Base-by-base conservation (phyloP, 257 asterid species). In the Plantago elongata region DNA sequence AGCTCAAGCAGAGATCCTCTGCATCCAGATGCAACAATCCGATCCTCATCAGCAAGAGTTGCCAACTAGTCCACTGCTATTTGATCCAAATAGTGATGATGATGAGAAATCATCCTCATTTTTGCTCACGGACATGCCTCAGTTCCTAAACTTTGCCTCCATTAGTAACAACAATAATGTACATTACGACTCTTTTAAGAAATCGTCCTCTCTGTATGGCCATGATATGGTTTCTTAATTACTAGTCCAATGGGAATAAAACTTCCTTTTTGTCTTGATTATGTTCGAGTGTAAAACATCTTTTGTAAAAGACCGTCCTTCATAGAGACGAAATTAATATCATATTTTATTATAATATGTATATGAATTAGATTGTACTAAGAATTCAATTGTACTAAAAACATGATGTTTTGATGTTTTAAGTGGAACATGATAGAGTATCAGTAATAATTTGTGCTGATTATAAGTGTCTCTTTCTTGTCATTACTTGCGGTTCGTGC, bases 1-100 rank as follows among this genome's bases (percentile, higher is more conserved):
- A 75, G 83, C 83, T 57, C 77, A 77, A 46, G 79, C 86, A 0
- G 86, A 81, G 73, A 77, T 77, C 16, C 74, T 81, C n/a, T 81
- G 83, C 76, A 72, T 72, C 50, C 86, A 81, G 69, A 75, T 77
- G 83, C 78, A 77, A 58, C 74, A 73, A 17, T 69, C 72, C 16
- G 67, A 75, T 3, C 51, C 62, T 6, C 52, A 69, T 38, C 62
- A 55, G 18, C 60, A 16, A 11, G n/a, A 16, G 44, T 58, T 57
- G 15, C 45, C 62, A 4, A 49, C n/a, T 1, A 16, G 64, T 14
- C 71, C 55, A 7, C 57, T 67, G 11, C 46, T 62, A 4, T 13
- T 67, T 10, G 52, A 59, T 15, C 30, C 50, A 5, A 45, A 15
- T n/a, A 61, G 60, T 11, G 30, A 45, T 7, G 67, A 12, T 4